Evolutionary conservation across 2,329 filamentous ascomycete species (phyloP), one percentile per base, ranked within the genome.

Genomic region (Monosporascus sp.): DNA sequence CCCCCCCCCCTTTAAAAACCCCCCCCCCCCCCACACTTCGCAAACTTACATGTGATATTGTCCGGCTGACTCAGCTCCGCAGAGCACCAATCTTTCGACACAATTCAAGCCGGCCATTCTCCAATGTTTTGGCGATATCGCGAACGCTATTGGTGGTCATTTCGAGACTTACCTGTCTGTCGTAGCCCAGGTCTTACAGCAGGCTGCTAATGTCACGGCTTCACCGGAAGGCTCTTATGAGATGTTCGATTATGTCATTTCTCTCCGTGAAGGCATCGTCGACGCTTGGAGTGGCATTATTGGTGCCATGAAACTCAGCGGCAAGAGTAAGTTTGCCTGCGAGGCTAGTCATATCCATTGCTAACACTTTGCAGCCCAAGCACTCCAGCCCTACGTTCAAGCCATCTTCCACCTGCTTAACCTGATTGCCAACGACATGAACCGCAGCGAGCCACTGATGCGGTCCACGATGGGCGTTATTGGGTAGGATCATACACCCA

Each of bases 231-330:
- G 88, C 55, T 89, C 88, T 49, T 94, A 92, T 64, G 94, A 99
- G 74, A 96, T 97, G 88, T 87, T 92, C 54, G 93, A 97, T 73
- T 99, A 99, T 69, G 87, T 99, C 63, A 84, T 96, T 59, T 96
- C 92, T 20, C 81, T 99, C 48, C 87, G 94, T 51, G 95, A 99
- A 70, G 94, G 93, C 63, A 97, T 99, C 62, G 96, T 97, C 87
- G 94, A 99, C 78, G 94, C 94, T 37, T 99, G 95, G 92, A 91
- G 92, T 65, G 94, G 94, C 61, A 94, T 96, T 61, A 91, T 99
- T 68, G 86, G 93, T 70, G 91, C 94, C 51, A 91, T 97, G 87
- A 96, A 94, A 78, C 75, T 80, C 50, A 89, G 87, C 66, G 78
- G 77, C 66, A 93, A 93, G 78, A 85, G 87, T 88, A 72, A 71